phyloP scores from a whole-genome alignment of 2,329 filamentous ascomycete genomes.

The Phaeoacremonium minimum region DNA sequence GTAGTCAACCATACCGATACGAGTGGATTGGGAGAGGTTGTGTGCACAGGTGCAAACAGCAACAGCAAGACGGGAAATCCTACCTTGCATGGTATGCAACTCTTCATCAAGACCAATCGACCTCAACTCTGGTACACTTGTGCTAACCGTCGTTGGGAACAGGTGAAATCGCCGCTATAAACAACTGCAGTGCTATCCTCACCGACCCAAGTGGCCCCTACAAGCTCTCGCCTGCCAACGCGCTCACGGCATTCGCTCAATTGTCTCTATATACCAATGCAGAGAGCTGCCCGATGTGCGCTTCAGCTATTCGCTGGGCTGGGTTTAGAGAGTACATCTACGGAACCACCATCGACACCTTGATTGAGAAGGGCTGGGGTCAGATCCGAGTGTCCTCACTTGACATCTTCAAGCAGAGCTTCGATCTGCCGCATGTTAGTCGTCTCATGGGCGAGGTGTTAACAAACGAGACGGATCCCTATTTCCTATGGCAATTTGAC shows the following conservation, averaged over 20 bases:
- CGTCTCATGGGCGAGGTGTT: constrained; percentile 39
- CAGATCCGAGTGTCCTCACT: constrained; percentile 41
- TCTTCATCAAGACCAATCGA: not conserved
- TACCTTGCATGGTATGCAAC: constrained; percentile 39
- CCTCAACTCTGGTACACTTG: not conserved
- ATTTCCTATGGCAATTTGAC: constrained; percentile 51
- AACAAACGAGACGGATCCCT: constrained; percentile 47
- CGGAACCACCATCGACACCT: constrained; percentile 41
- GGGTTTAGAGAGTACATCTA: constrained; percentile 52
- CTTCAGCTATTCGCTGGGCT: constrained; percentile 50
- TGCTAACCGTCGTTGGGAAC: not conserved
- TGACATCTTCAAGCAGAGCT: constrained; percentile 40
- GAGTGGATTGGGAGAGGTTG: constrained; percentile 32
- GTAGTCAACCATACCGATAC: constrained; percentile 49
- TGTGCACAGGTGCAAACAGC: constrained; percentile 47
- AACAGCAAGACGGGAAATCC: constrained; percentile 42
- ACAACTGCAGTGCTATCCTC: constrained; percentile 45
- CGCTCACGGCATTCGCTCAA: constrained; percentile 36
- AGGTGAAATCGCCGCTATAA: constrained; percentile 51
- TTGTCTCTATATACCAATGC: constrained; percentile 54
- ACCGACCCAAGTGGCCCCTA: constrained; percentile 39
- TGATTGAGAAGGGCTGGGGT: constrained; percentile 42
- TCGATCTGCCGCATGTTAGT: constrained; percentile 26
- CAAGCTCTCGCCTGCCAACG: constrained; percentile 31
- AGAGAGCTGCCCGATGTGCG: constrained; percentile 55